These are phyloP conservation scores for Rhodosorus marinus DNA, from an alignment of 23 red algal species.

Conservation along the genomic window DNA sequence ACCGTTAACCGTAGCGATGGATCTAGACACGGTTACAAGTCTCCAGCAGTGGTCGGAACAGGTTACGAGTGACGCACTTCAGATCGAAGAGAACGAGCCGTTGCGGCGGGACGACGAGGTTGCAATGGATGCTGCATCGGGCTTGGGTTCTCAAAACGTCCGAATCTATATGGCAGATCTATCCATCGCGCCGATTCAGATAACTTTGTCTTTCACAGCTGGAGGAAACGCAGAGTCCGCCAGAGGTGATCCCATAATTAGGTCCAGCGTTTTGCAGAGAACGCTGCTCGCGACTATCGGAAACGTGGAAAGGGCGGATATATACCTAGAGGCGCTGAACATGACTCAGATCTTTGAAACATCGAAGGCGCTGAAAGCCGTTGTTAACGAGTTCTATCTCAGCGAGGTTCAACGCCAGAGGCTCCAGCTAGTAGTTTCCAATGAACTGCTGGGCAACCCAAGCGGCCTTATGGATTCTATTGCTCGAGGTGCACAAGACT, in stretches of 20 bases:
- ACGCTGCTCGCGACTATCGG: constrained; percentile 52
- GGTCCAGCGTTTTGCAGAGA: constrained; percentile 43
- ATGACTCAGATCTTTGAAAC: constrained; percentile 70
- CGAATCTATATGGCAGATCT: neutral
- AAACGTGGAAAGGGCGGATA: constrained; percentile 80
- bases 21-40: too few relatives aligned
- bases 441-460: constrained; percentile 66
- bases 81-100: too few relatives aligned
- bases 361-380: constrained; percentile 25
- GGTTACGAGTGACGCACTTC: too few relatives aligned
- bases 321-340: constrained; percentile 64
- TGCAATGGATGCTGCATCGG: too few relatives aligned
- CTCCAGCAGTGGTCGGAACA: too few relatives aligned
- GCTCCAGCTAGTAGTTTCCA: constrained; percentile 51
- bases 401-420: constrained; percentile 44
- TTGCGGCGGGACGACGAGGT: too few relatives aligned
- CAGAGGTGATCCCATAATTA: constrained; percentile 31
- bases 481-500: constrained; percentile 77
- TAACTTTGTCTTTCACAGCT: neutral
- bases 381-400: constrained; percentile 69
- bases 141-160: neutral
- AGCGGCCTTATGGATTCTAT: constrained; percentile 80
- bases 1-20: too few relatives aligned
- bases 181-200: neutral
- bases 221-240: neutral